These are phyloP conservation scores for Coemansia sp. DNA, from an alignment of 192 early-diverging fungal species.

Conservation along the genomic window DNA sequence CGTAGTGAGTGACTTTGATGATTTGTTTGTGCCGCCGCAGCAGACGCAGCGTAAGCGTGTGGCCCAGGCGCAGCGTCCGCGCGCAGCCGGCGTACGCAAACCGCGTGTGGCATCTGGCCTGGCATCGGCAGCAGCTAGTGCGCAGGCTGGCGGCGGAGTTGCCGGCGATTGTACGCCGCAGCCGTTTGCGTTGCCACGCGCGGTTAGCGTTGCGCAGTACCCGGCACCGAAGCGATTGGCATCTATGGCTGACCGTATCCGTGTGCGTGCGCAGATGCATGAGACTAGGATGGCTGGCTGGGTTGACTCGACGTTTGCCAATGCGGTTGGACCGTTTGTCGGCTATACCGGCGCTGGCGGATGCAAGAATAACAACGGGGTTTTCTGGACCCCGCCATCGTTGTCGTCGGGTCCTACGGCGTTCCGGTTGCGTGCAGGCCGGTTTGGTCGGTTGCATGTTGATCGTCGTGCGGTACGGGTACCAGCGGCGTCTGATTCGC, in stretches of 20 bases:
- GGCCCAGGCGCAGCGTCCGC: conserved; percentile 23
- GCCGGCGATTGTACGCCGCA: conserved; percentile 12
- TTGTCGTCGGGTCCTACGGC: conserved; percentile 3
- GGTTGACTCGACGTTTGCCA: conserved; percentile 41
- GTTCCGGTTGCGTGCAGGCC: conserved; percentile 41
- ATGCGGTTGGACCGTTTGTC: neutral
- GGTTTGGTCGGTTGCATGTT: conserved; percentile 35
- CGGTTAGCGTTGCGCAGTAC: conserved; percentile 41
- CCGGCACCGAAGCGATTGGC: conserved; percentile 16
- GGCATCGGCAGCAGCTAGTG: conserved; percentile 19
- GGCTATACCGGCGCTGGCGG: neutral
- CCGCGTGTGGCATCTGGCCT: conserved; percentile 22
- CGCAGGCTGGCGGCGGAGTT: conserved; percentile 13
- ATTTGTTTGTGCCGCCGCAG: conserved; percentile 46
- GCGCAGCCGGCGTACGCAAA: conserved; percentile 17
- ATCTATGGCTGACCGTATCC: conserved; percentile 29
- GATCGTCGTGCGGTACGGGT: conserved; percentile 34
- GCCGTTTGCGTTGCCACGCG: conserved; percentile 39
- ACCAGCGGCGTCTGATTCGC: neutral
- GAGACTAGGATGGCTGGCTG: conserved; percentile 21
- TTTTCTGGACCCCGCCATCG: conserved; percentile 8
- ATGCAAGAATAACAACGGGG: conserved; percentile 15
- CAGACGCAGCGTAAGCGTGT: conserved; percentile 33
- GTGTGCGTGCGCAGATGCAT: conserved; percentile 7
- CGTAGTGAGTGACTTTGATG: conserved; percentile 12